phyloP scores from a whole-genome alignment of 1,284 basidiomycete species.

The Pholiota adiposa region DNA sequence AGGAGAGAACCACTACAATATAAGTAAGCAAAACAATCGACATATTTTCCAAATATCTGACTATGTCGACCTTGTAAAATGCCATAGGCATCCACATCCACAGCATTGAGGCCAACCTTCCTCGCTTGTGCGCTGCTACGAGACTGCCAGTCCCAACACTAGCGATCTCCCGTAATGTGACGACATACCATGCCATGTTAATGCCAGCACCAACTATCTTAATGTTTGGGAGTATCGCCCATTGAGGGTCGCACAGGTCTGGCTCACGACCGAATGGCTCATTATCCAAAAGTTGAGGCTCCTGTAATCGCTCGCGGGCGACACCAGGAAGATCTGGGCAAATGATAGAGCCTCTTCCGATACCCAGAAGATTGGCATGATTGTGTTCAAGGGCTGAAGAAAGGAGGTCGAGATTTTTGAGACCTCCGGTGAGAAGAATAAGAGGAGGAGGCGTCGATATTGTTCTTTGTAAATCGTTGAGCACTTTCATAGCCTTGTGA shows the following conservation, averaged over 20 bases:
- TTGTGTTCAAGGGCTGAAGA: slow-evolving; percentile 51
- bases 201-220: slow-evolving; percentile 60
- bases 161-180: slow-evolving; percentile 54
- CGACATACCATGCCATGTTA: slow-evolving; percentile 62
- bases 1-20: background rate
- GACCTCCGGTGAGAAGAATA: slow-evolving; percentile 82
- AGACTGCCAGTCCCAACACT: background rate
- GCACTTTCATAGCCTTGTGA: slow-evolving; percentile 46
- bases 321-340: slow-evolving; percentile 64
- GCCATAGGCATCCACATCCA: slow-evolving; percentile 49
- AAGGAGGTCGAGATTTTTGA: slow-evolving; percentile 66
- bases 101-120: slow-evolving; percentile 39
- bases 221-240: slow-evolving; percentile 42
- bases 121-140: slow-evolving; percentile 35
- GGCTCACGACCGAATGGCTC: slow-evolving; percentile 46
- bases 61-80: background rate
- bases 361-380: slow-evolving; percentile 76
- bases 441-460: slow-evolving; percentile 46
- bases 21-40: background rate
- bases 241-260: slow-evolving; percentile 28
- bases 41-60: background rate
- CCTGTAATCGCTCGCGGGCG: slow-evolving; percentile 30
- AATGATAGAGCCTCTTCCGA: slow-evolving; percentile 73
- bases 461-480: slow-evolving; percentile 35
- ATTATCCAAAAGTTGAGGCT: slow-evolving; percentile 25